phyloP scores from a whole-genome alignment of 169 alveolate genomes.

The Amoebophrya sp. region DNA sequence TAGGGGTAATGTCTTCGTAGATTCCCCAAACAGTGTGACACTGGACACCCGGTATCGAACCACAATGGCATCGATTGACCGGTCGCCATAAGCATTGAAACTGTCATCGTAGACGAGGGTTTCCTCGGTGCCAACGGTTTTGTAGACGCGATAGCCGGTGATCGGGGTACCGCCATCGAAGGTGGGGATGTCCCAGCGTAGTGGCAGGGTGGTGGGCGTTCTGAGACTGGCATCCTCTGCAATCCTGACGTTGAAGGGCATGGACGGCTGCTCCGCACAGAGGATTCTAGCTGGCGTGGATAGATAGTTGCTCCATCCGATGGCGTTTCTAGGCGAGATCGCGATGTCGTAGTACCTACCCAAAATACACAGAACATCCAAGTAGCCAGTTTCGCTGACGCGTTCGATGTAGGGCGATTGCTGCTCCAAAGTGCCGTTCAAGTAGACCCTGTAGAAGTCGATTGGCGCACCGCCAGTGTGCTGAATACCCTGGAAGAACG shows the following conservation, averaged over 20 bases:
- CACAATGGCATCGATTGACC: slow-evolving; percentile 6
- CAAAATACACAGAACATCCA: neutral
- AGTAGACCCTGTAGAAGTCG: neutral
- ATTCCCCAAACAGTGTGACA: neutral
- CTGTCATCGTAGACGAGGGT: slow-evolving; percentile 5
- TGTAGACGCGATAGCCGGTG: slow-evolving; percentile 7
- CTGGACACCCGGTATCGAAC: slow-evolving; percentile 5
- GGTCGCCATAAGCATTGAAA: slow-evolving; percentile 8
- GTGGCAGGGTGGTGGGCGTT: slow-evolving; percentile 5
- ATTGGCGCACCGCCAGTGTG: neutral
- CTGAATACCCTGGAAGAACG: neutral
- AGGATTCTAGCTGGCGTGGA: neutral
- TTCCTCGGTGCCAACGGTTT: neutral
- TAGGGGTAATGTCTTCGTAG: neutral
- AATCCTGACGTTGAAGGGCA: neutral
- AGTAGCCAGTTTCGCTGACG: neutral
- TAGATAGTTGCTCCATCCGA: neutral
- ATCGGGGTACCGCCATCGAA: slow-evolving; percentile 10
- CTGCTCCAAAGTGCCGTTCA: slow-evolving; percentile 8
- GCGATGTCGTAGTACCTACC: neutral
- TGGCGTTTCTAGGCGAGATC: neutral
- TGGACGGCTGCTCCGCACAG: slow-evolving; percentile 3
- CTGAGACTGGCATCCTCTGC: neutral
- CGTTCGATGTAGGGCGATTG: neutral
- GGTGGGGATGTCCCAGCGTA: neutral